phyloP scores from a whole-genome alignment of 163 green algal species.

The Chlamydomonas reinhardtii region DNA sequence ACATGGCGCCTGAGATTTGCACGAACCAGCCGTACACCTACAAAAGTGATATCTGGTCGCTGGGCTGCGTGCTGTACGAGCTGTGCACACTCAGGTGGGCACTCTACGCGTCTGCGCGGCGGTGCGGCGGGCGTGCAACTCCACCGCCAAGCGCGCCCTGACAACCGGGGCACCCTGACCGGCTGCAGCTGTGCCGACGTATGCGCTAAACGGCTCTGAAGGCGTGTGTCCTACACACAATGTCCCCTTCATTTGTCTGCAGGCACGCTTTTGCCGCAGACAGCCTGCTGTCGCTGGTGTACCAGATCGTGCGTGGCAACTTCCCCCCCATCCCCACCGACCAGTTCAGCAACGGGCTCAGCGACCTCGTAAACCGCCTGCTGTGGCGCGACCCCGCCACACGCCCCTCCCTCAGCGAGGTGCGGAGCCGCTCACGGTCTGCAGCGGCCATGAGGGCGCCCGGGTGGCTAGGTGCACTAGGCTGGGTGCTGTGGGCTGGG shows the following conservation, averaged over 20 bases:
- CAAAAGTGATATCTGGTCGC: slow-evolving; percentile 77
- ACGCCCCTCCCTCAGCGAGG: slow-evolving; percentile 67
- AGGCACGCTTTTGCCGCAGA: slow-evolving; percentile 79
- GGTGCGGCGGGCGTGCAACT: not conserved
- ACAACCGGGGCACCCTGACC: no score
- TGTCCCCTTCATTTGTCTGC: slow-evolving; percentile 49
- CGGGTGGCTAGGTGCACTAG: no score
- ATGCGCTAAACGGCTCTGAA: no score
- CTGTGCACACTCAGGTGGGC: slow-evolving; percentile 78
- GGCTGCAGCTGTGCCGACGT: no score
- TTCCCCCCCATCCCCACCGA: slow-evolving; percentile 70
- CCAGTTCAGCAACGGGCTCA: slow-evolving; percentile 48
- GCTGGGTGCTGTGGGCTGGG: no score
- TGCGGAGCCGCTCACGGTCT: not conserved
- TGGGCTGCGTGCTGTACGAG: slow-evolving; percentile 84
- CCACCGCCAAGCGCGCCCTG: not conserved
- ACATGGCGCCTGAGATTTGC: slow-evolving; percentile 75
- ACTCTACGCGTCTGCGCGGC: no score
- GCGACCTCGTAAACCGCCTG: slow-evolving; percentile 54
- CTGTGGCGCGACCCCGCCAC: slow-evolving; percentile 59
- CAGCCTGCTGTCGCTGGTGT: slow-evolving; percentile 73
- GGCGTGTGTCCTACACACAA: no score
- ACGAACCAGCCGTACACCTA: slow-evolving; percentile 74
- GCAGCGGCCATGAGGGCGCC: no score
- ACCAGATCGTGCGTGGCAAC: slow-evolving; percentile 80